These are phyloP conservation scores for Solanum paucissectum DNA, from an alignment of 257 asterid genomes.

Conservation along the genomic window DNA sequence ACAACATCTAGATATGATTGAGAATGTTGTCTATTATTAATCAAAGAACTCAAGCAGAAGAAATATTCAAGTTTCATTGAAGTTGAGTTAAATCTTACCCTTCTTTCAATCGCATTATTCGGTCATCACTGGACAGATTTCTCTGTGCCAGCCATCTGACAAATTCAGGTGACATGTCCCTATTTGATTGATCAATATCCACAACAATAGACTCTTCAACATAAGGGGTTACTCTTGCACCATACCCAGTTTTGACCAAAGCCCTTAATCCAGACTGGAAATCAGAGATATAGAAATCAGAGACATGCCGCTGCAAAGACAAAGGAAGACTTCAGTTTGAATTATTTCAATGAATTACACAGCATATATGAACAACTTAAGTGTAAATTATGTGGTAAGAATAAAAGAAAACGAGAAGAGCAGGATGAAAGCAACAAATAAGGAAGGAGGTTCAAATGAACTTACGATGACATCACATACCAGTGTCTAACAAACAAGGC, in stretches of 20 bases:
- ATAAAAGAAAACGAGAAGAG: neutral
- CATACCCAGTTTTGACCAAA: slow-evolving; percentile 69
- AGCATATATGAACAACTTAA: neutral
- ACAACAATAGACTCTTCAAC: slow-evolving; percentile 61
- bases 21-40: too few relatives aligned
- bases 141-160: slow-evolving; percentile 70
- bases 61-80: too few relatives aligned
- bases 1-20: too few relatives aligned
- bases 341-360: neutral
- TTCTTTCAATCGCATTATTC: slow-evolving; percentile 65
- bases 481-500: neutral
- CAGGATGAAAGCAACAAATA: neutral
- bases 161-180: slow-evolving; percentile 45
- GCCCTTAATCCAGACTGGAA: slow-evolving; percentile 88
- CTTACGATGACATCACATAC: neutral
- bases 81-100: slow-evolving; percentile 28
- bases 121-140: slow-evolving; percentile 61
- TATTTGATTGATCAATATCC: slow-evolving; percentile 46
- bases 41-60: too few relatives aligned
- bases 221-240: slow-evolving; percentile 65
- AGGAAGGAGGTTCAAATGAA: neutral
- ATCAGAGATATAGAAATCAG: slow-evolving; percentile 87
- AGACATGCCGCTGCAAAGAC: slow-evolving; percentile 61
- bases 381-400: neutral
- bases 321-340: neutral